Evolutionary conservation across 257 asterid genomes (phyloP), one percentile per base, ranked within the genome.

Genomic region (Lithospermum erythrorhizon): DNA sequence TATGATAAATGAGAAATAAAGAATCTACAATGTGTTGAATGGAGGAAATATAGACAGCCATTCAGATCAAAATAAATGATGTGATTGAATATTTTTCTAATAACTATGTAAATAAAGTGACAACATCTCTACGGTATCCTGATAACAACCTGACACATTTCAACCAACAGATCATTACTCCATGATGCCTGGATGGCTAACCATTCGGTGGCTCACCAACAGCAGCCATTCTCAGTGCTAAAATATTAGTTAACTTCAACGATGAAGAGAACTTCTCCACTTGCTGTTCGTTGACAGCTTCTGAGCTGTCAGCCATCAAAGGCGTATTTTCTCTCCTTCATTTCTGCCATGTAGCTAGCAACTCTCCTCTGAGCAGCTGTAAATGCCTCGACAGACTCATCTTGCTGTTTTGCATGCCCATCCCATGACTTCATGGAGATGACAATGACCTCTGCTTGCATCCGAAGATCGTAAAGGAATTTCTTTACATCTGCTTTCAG

Each of bases 381-480:
- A 61, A 86, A 91, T 4, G 95, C 95, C 76, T 86, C 98, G 6
- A 80, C 71, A 0, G 98, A 86, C 59, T 88, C 91, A 11, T 85
- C 97, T 55, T 78, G 95, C 71, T 82, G n/a, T n/a, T n/a, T n/a
- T n/a, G n/a, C 75, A 27, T 75, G 76, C n/a, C 0, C 83, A 84
- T 95, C n/a, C 97, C 97, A 91, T 2, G 97, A 84, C 63, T 81
- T 91, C 98, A 91, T 88, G n/a, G n/a, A 85, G 18, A 91, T 67
- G 30, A 91, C 98, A 20, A 88, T 86, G 13, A 91, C 98, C 74
- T 91, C 98, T 0, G 98, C 98, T 47, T 86, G 97, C 98, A 91
- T 84, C 8, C 98, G 93, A 0, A 91, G 95, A 63, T 91, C 98
- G 29, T 91, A 91, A 11, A 91, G 94, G 62, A 91, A 91, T 77